Conservation (phyloP, 441 rosid genomes). For the Pelargonium myrrhifolium region DNA sequence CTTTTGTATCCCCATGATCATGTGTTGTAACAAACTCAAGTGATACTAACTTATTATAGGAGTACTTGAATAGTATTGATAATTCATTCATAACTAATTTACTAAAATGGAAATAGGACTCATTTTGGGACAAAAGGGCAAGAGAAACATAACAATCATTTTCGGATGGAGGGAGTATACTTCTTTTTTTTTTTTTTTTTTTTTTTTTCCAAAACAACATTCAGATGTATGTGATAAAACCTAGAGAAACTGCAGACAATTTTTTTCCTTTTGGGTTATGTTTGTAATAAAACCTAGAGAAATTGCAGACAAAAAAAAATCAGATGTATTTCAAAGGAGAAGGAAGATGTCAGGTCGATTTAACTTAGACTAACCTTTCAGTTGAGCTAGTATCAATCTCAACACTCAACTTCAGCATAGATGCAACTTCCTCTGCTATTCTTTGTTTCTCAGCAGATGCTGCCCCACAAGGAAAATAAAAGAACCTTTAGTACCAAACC, state of each 20-base stretch:
- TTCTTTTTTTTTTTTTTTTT: too few relatives aligned
- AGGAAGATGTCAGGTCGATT: not conserved
- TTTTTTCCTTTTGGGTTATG: not conserved
- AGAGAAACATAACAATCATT: too few relatives aligned
- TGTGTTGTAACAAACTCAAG: too few relatives aligned
- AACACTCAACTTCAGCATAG: slow-evolving; percentile 72
- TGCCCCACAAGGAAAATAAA: slow-evolving; percentile 28
- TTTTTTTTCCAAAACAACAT: not conserved
- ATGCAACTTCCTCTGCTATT: slow-evolving; percentile 88
- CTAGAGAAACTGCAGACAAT: too few relatives aligned
- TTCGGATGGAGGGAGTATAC: too few relatives aligned
- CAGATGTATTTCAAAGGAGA: not conserved
- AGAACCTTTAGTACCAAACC: slow-evolving; percentile 21
- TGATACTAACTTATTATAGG: too few relatives aligned
- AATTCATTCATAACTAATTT: too few relatives aligned
- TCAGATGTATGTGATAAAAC: too few relatives aligned
- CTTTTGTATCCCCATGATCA: too few relatives aligned
- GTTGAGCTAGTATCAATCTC: slow-evolving; percentile 65
- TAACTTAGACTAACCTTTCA: slow-evolving; percentile 45
- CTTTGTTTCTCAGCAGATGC: slow-evolving; percentile 79
- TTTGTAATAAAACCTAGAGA: not conserved
- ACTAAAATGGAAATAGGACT: too few relatives aligned
- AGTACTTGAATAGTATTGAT: too few relatives aligned
- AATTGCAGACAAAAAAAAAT: slow-evolving; percentile 1
- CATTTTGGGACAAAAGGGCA: too few relatives aligned